phyloP scores from a whole-genome alignment of 2,329 filamentous ascomycete species.

The Penicillium vulpinum region DNA sequence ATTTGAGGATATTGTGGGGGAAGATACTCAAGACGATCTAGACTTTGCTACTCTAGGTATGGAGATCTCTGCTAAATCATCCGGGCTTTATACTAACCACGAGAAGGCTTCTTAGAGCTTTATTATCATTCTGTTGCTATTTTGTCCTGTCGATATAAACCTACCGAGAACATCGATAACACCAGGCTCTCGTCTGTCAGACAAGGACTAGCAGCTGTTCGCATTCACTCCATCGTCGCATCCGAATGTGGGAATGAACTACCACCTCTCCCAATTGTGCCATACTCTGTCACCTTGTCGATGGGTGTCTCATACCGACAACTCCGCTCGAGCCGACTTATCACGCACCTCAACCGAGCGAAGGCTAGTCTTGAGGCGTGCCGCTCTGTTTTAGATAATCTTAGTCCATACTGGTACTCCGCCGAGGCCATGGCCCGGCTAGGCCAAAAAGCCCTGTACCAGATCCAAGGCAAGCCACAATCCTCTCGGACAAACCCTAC shows the following conservation, averaged over 20 bases:
- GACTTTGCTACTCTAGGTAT: constrained; percentile 34
- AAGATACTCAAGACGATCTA: constrained; percentile 26
- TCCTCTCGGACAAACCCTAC: neutral
- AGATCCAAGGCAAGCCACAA: constrained; percentile 26
- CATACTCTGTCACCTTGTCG: constrained; percentile 57
- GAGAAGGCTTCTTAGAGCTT: constrained; percentile 52
- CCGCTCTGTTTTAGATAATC: constrained; percentile 36
- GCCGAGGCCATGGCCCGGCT: constrained; percentile 45
- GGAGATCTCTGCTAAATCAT: neutral
- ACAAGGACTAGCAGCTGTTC: constrained; percentile 56
- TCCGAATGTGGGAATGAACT: constrained; percentile 48
- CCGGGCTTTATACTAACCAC: neutral
- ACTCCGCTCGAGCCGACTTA: constrained; percentile 53
- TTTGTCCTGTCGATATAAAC: constrained; percentile 53
- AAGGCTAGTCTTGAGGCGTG: constrained; percentile 39
- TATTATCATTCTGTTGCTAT: constrained; percentile 60
- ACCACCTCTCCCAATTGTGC: constrained; percentile 55
- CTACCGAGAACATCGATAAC: constrained; percentile 41
- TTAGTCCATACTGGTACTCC: constrained; percentile 41
- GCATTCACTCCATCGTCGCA: constrained; percentile 55
- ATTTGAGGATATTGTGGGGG: constrained; percentile 37
- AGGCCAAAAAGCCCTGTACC: constrained; percentile 39
- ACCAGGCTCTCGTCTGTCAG: constrained; percentile 54
- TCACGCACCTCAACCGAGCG: constrained; percentile 39
- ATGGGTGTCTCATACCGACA: constrained; percentile 59